Evolutionary conservation across 257 asterid genomes (phyloP), one percentile per base, ranked within the genome.

Genomic region (Rauvolfia tetraphylla): DNA sequence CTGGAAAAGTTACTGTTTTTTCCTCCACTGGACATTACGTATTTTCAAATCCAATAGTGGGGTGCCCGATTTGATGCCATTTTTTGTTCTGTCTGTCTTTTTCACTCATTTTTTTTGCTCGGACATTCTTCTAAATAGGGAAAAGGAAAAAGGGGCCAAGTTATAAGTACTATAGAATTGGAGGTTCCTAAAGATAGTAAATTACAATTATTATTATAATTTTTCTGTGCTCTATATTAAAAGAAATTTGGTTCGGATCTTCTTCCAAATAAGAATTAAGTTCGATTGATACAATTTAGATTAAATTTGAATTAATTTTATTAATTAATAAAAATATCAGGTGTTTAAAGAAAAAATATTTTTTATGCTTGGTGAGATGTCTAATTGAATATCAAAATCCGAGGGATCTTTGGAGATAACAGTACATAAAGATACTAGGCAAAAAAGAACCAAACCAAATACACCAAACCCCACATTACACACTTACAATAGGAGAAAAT

Each of bases 21-120:
- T 10, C n/a, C 22, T 7, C 3, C 15, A 18, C 27, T 66, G 18
- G 71, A 31, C 71, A 36, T 66, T 66, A n/a, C 48, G 29, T 66
- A 36, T 20, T 66, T 36, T 66, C 71, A 66, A 65, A 66, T 66
- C 48, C 20, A n/a, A 56, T 56, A 56, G 63, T 56, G 63, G 31
- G 14, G 31, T 4, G 9, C 1, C 22, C 3, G 23, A 3, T 4
- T 4, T 20, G n/a, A 18, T 53, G 56, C 56, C 23, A 17, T 53
- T 17, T 53, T 53, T 53, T 53, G 59, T 53, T 53, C 59, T 53
- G n/a, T 44, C 11, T 53, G 10, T 53, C 59, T 22, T 53, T 53
- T 18, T 10, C 14, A 44, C 13, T 14, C 49, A 44, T 44, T 44
- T 10, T 44, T 44, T 6, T 4, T 41, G 49, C 12, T 44, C 14